Percentiles rank a stretch among this genome's conserved stretches.
Evolutionary conservation across 768 basidiomycete genomes (phyloP).

Genomic region (Xerocomus brunneocitrinus): DNA sequence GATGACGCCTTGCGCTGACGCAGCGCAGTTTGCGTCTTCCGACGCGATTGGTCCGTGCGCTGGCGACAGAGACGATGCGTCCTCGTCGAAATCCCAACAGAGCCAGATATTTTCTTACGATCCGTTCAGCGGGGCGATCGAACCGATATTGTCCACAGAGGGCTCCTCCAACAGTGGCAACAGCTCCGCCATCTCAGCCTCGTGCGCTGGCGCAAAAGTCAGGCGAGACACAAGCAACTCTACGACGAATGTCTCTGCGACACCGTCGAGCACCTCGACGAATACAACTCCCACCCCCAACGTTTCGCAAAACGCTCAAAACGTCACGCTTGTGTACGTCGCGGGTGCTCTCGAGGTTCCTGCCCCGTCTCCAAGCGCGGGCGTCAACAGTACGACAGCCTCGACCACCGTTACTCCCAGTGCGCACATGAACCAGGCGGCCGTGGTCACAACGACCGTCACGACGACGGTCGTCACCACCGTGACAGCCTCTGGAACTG

Average conservation of each 20-base stretch:
- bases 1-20: constrained; percentile 45
- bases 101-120: constrained; percentile 63
- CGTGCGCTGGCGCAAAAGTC: constrained; percentile 10
- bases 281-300: constrained; percentile 9
- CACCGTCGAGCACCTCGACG: constrained; percentile 17
- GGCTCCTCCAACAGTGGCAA: constrained; percentile 23
- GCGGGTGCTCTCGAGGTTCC: constrained; percentile 34
- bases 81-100: constrained; percentile 24
- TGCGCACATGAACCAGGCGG: neutral
- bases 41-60: constrained; percentile 9
- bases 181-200: neutral
- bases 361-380: constrained; percentile 2
- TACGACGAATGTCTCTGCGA: constrained; percentile 5
- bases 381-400: neutral
- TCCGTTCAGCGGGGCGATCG: constrained; percentile 41
- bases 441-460: constrained; percentile 24
- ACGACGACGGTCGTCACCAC: constrained; percentile 21
- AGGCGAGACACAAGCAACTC: constrained; percentile 10
- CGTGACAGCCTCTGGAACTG: constrained; percentile 3
- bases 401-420: neutral
- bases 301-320: constrained; percentile 18
- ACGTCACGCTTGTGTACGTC: constrained; percentile 53
- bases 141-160: constrained; percentile 46
- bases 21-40: neutral
- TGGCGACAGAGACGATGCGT: neutral